These are phyloP conservation scores for Lasiosphaeria miniovina DNA, from an alignment of 495 filamentous ascomycete species.

Conservation along the genomic window DNA sequence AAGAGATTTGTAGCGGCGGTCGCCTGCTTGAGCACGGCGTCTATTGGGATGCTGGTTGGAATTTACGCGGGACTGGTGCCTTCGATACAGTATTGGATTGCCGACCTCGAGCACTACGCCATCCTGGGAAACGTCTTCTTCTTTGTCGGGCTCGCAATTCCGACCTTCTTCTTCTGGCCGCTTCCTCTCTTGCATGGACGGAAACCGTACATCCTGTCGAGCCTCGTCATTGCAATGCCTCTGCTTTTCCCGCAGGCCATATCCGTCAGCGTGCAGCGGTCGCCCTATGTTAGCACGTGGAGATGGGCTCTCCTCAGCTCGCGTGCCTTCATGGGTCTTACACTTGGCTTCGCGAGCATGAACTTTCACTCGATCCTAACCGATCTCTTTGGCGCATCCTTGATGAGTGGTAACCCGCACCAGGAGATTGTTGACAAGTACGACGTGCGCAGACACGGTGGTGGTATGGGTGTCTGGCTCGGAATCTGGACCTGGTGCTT, in stretches of 20 bases:
- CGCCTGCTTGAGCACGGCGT: slow-evolving; percentile 65
- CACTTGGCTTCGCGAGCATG: slow-evolving; percentile 71
- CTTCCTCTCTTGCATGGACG: slow-evolving; percentile 72
- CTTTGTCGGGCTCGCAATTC: slow-evolving; percentile 63
- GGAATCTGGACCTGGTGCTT: slow-evolving; percentile 74
- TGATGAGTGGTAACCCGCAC: slow-evolving; percentile 68
- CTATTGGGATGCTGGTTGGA: slow-evolving; percentile 66
- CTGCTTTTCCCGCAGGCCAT: slow-evolving; percentile 73
- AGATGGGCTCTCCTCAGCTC: slow-evolving; percentile 59
- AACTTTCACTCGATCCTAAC: slow-evolving; percentile 67
- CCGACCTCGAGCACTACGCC: slow-evolving; percentile 59
- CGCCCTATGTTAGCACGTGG: slow-evolving; percentile 55
- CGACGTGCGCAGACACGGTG: slow-evolving; percentile 67
- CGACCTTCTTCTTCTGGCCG: slow-evolving; percentile 69
- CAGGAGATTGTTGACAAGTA: slow-evolving; percentile 61
- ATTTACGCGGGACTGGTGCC: slow-evolving; percentile 74
- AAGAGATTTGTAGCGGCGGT: slow-evolving; percentile 66
- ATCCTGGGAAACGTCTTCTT: slow-evolving; percentile 72
- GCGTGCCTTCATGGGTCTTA: slow-evolving; percentile 60
- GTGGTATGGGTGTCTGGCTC: slow-evolving; percentile 74
- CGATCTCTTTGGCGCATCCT: slow-evolving; percentile 70
- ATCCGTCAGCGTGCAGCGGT: slow-evolving; percentile 50
- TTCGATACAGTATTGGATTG: slow-evolving; percentile 70
- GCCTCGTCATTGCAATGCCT: slow-evolving; percentile 64
- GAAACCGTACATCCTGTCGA: slow-evolving; percentile 67